These are phyloP conservation scores for Scolecobasidium constrictum DNA, from an alignment of 2,329 filamentous ascomycete genomes.

Conservation along the genomic window DNA sequence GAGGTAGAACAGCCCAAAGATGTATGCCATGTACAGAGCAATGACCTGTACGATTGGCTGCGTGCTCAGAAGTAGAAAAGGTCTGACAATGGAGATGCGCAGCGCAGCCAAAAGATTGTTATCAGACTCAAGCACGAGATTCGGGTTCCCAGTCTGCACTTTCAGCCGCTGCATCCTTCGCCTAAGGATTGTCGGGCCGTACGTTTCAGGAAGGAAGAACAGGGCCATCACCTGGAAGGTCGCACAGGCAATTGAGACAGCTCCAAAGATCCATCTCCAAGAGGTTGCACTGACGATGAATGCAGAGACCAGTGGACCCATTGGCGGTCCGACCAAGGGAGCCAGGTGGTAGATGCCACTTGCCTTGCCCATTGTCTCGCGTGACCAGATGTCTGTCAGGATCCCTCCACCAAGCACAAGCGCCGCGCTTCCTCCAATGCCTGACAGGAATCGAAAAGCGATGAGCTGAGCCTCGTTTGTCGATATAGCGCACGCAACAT, in stretches of 20 bases:
- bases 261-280: constrained; percentile 39
- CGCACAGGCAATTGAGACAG: constrained; percentile 36
- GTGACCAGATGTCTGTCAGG: constrained; percentile 25
- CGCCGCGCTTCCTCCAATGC: constrained; percentile 16
- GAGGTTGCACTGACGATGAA: constrained; percentile 29
- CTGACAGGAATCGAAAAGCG: constrained; percentile 45
- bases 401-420: constrained; percentile 27
- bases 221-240: constrained; percentile 14
- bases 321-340: constrained; percentile 29
- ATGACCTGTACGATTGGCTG: constrained; percentile 51
- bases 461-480: constrained; percentile 43
- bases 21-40: constrained; percentile 40
- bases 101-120: constrained; percentile 39
- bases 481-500: constrained; percentile 53
- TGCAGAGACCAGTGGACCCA: constrained; percentile 34
- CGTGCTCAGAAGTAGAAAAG: constrained; percentile 44
- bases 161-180: constrained; percentile 37
- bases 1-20: constrained; percentile 24
- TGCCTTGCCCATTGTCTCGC: constrained; percentile 24
- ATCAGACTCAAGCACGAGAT: constrained; percentile 35
- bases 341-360: constrained; percentile 27
- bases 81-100: constrained; percentile 36
- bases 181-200: constrained; percentile 36
- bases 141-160: constrained; percentile 39
- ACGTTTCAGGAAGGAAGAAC: constrained; percentile 36